Percentiles rank a stretch among this genome's conserved stretches.
These are phyloP conservation scores for Mucor saturninus DNA, from an alignment of 371 early-diverging fungal genomes.

Conservation along the genomic window DNA sequence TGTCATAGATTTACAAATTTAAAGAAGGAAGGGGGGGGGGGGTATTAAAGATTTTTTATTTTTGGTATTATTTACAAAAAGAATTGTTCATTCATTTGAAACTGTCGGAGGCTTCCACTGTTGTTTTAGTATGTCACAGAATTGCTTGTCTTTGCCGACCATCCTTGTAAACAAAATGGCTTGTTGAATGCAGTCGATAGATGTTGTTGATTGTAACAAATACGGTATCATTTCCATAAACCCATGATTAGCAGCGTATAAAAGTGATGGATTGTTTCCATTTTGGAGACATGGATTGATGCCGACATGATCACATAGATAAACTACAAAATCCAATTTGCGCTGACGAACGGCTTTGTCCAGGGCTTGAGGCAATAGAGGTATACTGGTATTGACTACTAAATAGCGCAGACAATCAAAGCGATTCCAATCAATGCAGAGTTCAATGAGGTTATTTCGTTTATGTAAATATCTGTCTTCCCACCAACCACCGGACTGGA, in stretches of 20 bases:
- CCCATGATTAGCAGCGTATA: slow-evolving; percentile 54
- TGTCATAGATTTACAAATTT: too few relatives aligned
- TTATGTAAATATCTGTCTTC: not conserved
- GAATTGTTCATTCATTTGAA: not conserved
- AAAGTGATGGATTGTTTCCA: slow-evolving; percentile 32
- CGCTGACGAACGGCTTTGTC: slow-evolving; percentile 47
- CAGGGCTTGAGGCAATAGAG: slow-evolving; percentile 19
- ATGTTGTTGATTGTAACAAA: slow-evolving; percentile 33
- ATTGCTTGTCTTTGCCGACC: slow-evolving; percentile 4
- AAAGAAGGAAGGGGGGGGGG: too few relatives aligned
- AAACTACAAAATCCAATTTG: slow-evolving; percentile 46
- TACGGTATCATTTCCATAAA: slow-evolving; percentile 46
- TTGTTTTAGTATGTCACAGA: not conserved
- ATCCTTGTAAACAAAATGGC: slow-evolving; percentile 26
- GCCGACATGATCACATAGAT: slow-evolving; percentile 27
- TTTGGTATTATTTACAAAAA: not conserved
- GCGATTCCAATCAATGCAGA: slow-evolving; percentile 47
- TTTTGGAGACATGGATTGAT: slow-evolving; percentile 31
- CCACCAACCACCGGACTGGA: slow-evolving; percentile 12
- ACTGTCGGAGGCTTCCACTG: not conserved
- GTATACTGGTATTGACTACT: slow-evolving; percentile 8
- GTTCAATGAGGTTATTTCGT: slow-evolving; percentile 39
- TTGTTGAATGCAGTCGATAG: slow-evolving; percentile 30
- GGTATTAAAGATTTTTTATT: too few relatives aligned
- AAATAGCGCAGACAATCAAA: slow-evolving; percentile 36